Evolutionary conservation across 1,139 yeast genomes (phyloP), one percentile per base, ranked within the genome.

Genomic region (Sugiyamaella paludigena): DNA sequence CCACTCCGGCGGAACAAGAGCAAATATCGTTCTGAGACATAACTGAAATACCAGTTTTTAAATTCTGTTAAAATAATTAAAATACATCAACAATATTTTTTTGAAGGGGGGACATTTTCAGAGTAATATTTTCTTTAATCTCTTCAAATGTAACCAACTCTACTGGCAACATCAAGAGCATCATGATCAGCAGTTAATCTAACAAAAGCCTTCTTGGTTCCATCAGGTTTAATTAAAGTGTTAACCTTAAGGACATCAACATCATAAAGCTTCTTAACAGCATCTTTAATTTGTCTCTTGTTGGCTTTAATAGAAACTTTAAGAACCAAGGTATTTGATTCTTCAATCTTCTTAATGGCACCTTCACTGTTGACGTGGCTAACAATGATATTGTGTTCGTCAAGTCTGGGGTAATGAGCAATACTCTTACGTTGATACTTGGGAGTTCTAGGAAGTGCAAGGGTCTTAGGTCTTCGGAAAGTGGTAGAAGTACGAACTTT

Each of bases 91-190:
- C 44, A 41, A 37, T 34, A 41, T 27, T 38, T 41, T 34, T 38
- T 19, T 19, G 3, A 19, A 5, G 3, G 24, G 24, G 24, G 24
- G 5, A 19, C 24, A 19, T 19, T 19, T 19, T 19, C 24, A 19
- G 24, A 19, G 44, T 41, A 34, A 26, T 30, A 27, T 40, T 42
- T 27, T 32, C 19, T 42, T 42, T 42, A 35, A 42, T 30, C 36
- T 42, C 45, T 51, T 83, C 82, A 88, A 76, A 88, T 85, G 92
- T 89, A 89, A 80, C 98, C 98, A 74, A 91, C 92, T 81, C 94
- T 89, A 96, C 91, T 91, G 76, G 98, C 99, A 77, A 92, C 91
- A 77, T 92, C 99, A 76, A 94, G 87, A 76, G 98, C 98, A 80
- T 92, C 99, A 82, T 85, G 87, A 79, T 94, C 98, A 75, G 97